phyloP scores from a whole-genome alignment of 805 yeast species.

The Suhomyces tanzawaensis region DNA sequence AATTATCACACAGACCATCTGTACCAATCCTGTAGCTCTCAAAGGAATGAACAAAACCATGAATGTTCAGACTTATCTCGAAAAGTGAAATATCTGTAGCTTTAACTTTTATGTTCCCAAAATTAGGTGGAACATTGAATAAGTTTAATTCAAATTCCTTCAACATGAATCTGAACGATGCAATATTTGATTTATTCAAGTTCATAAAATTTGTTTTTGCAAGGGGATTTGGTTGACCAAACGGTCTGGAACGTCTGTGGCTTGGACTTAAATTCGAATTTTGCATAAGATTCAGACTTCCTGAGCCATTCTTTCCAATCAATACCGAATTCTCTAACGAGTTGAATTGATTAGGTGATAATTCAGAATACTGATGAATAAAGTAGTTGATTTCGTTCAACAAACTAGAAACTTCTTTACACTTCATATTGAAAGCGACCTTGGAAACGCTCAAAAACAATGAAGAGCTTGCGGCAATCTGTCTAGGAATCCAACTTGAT shows the following conservation, averaged over 20 bases:
- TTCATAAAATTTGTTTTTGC: constrained; percentile 16
- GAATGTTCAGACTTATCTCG: constrained; percentile 17
- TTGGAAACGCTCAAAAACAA: constrained; percentile 14
- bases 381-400: background rate
- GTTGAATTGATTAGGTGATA: constrained; percentile 7
- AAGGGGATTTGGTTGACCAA: background rate
- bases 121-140: constrained; percentile 16
- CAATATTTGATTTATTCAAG: constrained; percentile 36
- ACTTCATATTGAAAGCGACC: constrained; percentile 11
- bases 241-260: constrained; percentile 6
- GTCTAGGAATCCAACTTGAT: constrained; percentile 18
- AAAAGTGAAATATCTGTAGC: constrained; percentile 17
- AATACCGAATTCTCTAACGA: constrained; percentile 13
- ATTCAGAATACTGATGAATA: background rate
- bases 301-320: background rate
- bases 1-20: constrained; percentile 2
- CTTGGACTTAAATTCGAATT: background rate
- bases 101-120: constrained; percentile 24
- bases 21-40: constrained; percentile 13
- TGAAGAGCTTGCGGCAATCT: constrained; percentile 15
- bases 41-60: constrained; percentile 22
- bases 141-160: constrained; percentile 18
- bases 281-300: background rate
- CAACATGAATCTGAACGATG: constrained; percentile 33
- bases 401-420: constrained; percentile 8